Conservation (phyloP, 306 rosid species). For the Malus asiatica region DNA sequence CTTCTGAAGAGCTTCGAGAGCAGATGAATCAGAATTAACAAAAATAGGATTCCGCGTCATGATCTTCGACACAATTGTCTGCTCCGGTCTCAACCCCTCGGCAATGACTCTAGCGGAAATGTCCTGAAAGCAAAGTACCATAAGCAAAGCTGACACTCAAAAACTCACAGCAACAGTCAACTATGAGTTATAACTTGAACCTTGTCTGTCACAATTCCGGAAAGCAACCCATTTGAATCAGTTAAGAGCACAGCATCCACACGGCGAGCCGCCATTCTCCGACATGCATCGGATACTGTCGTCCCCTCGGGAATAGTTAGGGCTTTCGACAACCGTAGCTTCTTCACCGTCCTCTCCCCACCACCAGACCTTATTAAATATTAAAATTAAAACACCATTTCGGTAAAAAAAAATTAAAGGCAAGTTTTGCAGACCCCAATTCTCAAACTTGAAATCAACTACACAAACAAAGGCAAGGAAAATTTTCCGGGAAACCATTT, state of each 20-base stretch:
- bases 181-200: constrained; percentile 12
- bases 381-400: background rate
- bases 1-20: constrained; percentile 86
- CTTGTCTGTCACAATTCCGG: constrained; percentile 95
- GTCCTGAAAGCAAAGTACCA: constrained; percentile 40
- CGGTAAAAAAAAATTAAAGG: background rate
- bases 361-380: constrained; percentile 41
- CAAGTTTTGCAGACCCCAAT: background rate
- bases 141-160: constrained; percentile 14
- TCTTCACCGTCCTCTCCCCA: constrained; percentile 89
- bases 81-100: constrained; percentile 87
- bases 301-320: constrained; percentile 89
- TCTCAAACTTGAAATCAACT: background rate
- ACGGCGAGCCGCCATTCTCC: constrained; percentile 92
- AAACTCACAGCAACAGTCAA: background rate
- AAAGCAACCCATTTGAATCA: constrained; percentile 81
- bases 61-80: constrained; percentile 67
- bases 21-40: constrained; percentile 69
- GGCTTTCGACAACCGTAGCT: constrained; percentile 77
- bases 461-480: background rate
- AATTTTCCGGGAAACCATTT: background rate
- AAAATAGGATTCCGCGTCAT: constrained; percentile 87
- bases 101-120: constrained; percentile 79
- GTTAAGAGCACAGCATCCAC: constrained; percentile 78
- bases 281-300: constrained; percentile 83